Evolutionary conservation across 1,284 basidiomycete species (phyloP), one percentile per base, ranked within the genome.

Genomic region (Ceratobasidium sp.): DNA sequence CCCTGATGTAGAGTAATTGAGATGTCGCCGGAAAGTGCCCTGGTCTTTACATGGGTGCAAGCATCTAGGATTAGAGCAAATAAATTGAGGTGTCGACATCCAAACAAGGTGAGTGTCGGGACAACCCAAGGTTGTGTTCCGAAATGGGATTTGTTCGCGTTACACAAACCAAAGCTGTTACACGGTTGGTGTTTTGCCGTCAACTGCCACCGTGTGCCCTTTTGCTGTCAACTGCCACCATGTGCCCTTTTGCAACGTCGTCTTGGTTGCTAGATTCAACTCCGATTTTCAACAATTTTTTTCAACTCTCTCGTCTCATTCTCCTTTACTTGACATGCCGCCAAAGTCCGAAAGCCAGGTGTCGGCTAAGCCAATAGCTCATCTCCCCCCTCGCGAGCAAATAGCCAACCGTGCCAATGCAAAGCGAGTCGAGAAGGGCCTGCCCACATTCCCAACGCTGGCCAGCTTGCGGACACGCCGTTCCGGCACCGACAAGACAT

Each of bases 41-140:
- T n/a, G 18, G n/a, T 55, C 54, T 5, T 55, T 55, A 6, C 7
- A 55, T n/a, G 6, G 54, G 54, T n/a, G 54, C 27, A 55, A 55
- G 54, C 54, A 55, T 55, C 6, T 55, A 5, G 20, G 54, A 20
- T 55, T 55, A n/a, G 54, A 55, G 27, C 54, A 55, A 55, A 55
- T 55, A n/a, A 55, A 55, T 20, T n/a, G 54, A 55, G 7, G 54
- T 55, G 18, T 20, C 54, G 54, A 55, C 54, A 55, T 55, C 44
- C 54, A 55, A n/a, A 27, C 7, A 6, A 55, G 18, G 54, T 55
- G 54, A 55, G 54, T 55, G 54, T 55, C n/a, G 7, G 44, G 54
- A 55, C n/a, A n/a, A 55, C 7, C 54, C 6, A 8, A n/a, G 54
- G 5, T 27, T 20, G 54, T 55, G 54, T 55, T 55, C 54, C 7